A percentile compares a stretch with the other conserved stretches of the same genome.
phyloP scores from a whole-genome alignment of 1,284 basidiomycete genomes.

The Ceratobasidium sp. region DNA sequence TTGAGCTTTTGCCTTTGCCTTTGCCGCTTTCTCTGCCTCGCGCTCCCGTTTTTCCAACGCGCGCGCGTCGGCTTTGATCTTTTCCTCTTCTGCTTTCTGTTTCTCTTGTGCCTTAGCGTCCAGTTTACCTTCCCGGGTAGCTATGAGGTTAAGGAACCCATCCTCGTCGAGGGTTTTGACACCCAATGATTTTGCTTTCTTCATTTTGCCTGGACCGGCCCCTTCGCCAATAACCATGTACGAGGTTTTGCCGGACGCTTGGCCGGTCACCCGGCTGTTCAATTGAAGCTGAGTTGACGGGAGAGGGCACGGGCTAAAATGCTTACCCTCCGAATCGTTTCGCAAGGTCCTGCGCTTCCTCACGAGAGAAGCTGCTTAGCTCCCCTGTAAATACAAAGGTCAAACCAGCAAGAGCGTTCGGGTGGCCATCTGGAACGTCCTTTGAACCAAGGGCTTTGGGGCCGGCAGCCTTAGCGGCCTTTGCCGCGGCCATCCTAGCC shows the following conservation, averaged over 20 bases:
- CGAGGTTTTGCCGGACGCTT: slow-evolving; percentile 91
- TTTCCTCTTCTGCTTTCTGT: slow-evolving; percentile 82
- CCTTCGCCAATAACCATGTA: slow-evolving; percentile 91
- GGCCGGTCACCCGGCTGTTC: slow-evolving; percentile 82
- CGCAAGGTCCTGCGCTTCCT: slow-evolving; percentile 88
- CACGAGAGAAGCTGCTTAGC: slow-evolving; percentile 85
- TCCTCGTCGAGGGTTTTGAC: slow-evolving; percentile 88
- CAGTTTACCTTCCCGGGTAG: slow-evolving; percentile 66
- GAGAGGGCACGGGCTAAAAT: not conserved
- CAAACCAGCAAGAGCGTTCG: slow-evolving; percentile 87
- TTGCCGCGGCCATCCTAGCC: slow-evolving; percentile 61
- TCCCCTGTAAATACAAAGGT: slow-evolving; percentile 98
- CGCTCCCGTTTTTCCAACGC: slow-evolving; percentile 81
- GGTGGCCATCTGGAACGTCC: slow-evolving; percentile 80
- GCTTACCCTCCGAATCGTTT: slow-evolving; percentile 93
- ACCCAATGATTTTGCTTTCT: slow-evolving; percentile 83
- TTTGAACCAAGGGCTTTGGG: slow-evolving; percentile 86
- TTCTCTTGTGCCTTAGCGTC: slow-evolving; percentile 89
- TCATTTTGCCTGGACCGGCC: slow-evolving; percentile 90
- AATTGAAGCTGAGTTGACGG: not conserved
- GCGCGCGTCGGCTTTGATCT: slow-evolving; percentile 78
- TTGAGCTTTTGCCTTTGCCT: slow-evolving; percentile 46
- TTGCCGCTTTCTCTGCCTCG: slow-evolving; percentile 62
- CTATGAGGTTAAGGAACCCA: slow-evolving; percentile 86
- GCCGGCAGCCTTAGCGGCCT: slow-evolving; percentile 74